Evolutionary conservation across 306 rosid genomes (phyloP).

Genomic region (Hippophae gyantsensis): DNA sequence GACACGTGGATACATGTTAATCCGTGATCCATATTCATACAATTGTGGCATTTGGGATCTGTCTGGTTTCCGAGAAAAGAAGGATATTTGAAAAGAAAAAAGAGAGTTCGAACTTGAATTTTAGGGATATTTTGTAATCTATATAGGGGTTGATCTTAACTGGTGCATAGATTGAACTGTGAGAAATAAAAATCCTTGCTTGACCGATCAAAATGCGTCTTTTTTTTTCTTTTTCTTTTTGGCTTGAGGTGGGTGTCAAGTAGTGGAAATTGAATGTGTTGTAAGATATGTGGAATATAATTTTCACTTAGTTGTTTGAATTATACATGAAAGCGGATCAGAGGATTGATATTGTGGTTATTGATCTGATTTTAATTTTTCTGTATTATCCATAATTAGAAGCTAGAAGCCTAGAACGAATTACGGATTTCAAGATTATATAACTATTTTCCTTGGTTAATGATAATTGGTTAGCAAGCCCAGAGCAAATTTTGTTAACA

Average conservation of each 20-base stretch:
- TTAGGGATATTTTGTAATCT: not conserved
- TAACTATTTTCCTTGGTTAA: not conserved
- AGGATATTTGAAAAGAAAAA: not conserved
- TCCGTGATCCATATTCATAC: not conserved
- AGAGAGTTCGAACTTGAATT: not conserved
- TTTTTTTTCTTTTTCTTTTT: not conserved
- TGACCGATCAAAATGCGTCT: not conserved
- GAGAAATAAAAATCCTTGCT: not conserved
- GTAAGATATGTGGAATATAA: not conserved
- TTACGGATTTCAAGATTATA: not conserved
- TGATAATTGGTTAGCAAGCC: not conserved
- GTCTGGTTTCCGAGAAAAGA: not conserved
- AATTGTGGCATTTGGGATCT: not conserved
- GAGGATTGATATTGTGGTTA: not conserved
- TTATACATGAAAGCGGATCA: not conserved
- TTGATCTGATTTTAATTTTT: constrained; percentile 7
- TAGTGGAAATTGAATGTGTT: not conserved
- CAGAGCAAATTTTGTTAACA: no score
- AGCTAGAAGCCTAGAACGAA: not conserved
- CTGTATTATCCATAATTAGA: not conserved
- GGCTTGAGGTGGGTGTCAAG: not conserved
- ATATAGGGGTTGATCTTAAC: not conserved
- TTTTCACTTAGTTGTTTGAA: not conserved
- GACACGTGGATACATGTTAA: not conserved
- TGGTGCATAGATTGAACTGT: not conserved